These are phyloP conservation scores for Teunomyces stri DNA, from an alignment of 805 yeast species.

Conservation along the genomic window DNA sequence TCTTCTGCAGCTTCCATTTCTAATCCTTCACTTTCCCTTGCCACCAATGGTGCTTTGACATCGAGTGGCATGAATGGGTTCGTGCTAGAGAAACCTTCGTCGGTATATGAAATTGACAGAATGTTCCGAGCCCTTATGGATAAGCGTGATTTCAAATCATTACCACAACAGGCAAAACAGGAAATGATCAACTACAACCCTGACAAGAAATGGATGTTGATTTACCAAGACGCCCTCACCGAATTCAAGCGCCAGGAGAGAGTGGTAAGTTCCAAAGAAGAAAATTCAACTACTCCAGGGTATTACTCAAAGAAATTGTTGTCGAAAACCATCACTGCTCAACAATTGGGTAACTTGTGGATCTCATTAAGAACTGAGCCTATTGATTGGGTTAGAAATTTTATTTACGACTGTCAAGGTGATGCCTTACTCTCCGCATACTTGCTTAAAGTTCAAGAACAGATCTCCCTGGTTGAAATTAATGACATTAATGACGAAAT, in stretches of 20 bases:
- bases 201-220: constrained; percentile 88
- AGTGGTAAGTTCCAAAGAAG: constrained; percentile 19
- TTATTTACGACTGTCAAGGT: constrained; percentile 74
- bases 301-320: constrained; percentile 73
- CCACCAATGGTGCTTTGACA: constrained; percentile 16
- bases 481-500: constrained; percentile 47
- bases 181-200: constrained; percentile 74
- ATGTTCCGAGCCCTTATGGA: constrained; percentile 80
- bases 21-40: constrained; percentile 21
- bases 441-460: constrained; percentile 48
- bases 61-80: constrained; percentile 19
- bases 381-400: constrained; percentile 71
- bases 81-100: constrained; percentile 62
- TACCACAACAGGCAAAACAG: constrained; percentile 69
- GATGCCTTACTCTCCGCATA: constrained; percentile 71
- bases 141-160: constrained; percentile 69
- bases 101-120: constrained; percentile 63
- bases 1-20: constrained; percentile 14
- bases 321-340: constrained; percentile 62
- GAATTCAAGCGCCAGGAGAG: constrained; percentile 58
- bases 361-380: constrained; percentile 92
- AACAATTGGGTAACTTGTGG: constrained; percentile 79
- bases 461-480: constrained; percentile 27
- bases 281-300: constrained; percentile 54
- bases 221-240: constrained; percentile 79